Evolutionary conservation across 495 filamentous ascomycete species (phyloP).

Genomic region (Corynascus novoguineensis): DNA sequence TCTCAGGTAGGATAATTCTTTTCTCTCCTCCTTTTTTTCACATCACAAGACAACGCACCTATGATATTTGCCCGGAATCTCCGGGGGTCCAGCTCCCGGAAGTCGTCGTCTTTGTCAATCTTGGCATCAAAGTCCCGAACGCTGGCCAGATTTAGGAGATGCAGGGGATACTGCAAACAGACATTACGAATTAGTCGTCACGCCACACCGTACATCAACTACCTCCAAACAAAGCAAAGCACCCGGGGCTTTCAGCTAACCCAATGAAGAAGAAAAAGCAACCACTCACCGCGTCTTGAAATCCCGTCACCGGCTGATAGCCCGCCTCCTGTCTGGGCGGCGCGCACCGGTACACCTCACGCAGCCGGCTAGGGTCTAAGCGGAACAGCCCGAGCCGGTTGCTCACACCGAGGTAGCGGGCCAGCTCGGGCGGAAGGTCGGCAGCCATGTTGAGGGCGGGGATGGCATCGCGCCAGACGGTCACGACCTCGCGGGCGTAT

Average conservation of each 20-base stretch:
- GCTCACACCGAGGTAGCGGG: slow-evolving; percentile 56
- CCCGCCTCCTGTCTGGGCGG: slow-evolving; percentile 62
- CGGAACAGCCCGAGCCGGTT: slow-evolving; percentile 68
- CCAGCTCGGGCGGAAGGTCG: slow-evolving; percentile 47
- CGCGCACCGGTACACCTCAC: slow-evolving; percentile 71
- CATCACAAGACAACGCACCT: slow-evolving; percentile 33
- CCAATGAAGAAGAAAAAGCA: background rate
- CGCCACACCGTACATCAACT: background rate
- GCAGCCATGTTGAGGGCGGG: slow-evolving; percentile 54
- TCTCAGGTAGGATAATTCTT: background rate
- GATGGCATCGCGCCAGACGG: slow-evolving; percentile 74
- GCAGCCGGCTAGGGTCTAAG: slow-evolving; percentile 52
- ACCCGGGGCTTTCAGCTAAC: slow-evolving; percentile 47
- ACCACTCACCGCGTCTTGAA: slow-evolving; percentile 67
- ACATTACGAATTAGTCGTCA: background rate
- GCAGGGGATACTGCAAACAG: slow-evolving; percentile 63
- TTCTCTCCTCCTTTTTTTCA: too few species aligned
- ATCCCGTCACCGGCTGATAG: slow-evolving; percentile 72
- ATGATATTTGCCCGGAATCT: slow-evolving; percentile 86
- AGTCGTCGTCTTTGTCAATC: slow-evolving; percentile 46
- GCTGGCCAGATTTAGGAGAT: slow-evolving; percentile 70
- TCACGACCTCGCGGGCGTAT: slow-evolving; percentile 59
- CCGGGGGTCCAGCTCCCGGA: slow-evolving; percentile 51
- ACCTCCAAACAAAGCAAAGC: background rate
- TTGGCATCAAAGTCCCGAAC: slow-evolving; percentile 57